Evolutionary conservation across 345 rosid genomes (phyloP).

Genomic region (Angophora floribunda): DNA sequence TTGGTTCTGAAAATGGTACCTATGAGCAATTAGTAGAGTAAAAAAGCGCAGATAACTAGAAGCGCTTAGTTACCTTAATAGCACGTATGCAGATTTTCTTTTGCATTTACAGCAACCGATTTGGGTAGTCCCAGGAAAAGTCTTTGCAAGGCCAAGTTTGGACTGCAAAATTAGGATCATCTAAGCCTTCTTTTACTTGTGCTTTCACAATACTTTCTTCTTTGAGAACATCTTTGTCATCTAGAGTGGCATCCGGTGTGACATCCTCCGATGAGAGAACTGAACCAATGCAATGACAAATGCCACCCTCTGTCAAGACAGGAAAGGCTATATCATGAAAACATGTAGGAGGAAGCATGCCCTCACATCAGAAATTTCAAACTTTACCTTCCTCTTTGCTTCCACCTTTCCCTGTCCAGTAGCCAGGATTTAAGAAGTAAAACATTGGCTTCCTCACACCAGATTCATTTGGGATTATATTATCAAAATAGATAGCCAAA

Average conservation of each 20-base stretch:
- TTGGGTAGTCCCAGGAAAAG: conserved; percentile 52
- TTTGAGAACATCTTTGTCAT: conserved; percentile 82
- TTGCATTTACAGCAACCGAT: conserved; percentile 61
- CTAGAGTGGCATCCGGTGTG: conserved; percentile 39
- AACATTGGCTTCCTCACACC: conserved; percentile 69
- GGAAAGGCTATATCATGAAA: neutral
- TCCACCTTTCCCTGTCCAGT: conserved; percentile 92
- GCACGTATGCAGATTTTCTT: conserved; percentile 75
- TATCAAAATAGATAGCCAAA: conserved; percentile 80
- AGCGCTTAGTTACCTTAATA: conserved; percentile 38
- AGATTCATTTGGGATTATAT: conserved; percentile 69
- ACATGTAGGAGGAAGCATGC: neutral
- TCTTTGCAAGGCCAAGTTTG: conserved; percentile 75
- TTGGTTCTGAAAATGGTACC: neutral
- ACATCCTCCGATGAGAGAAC: conserved; percentile 41
- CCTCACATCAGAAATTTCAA: neutral
- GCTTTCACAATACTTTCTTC: conserved; percentile 64
- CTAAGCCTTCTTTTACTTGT: conserved; percentile 33
- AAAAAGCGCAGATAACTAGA: neutral
- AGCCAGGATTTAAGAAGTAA: conserved; percentile 72
- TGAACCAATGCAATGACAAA: conserved; percentile 68
- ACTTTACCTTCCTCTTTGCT: conserved; percentile 50
- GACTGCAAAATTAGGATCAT: conserved; percentile 63
- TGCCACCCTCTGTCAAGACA: conserved; percentile 60
- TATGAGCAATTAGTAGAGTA: neutral